Conservation (phyloP, 495 filamentous ascomycete genomes). For the Corynascus novoguineensis region DNA sequence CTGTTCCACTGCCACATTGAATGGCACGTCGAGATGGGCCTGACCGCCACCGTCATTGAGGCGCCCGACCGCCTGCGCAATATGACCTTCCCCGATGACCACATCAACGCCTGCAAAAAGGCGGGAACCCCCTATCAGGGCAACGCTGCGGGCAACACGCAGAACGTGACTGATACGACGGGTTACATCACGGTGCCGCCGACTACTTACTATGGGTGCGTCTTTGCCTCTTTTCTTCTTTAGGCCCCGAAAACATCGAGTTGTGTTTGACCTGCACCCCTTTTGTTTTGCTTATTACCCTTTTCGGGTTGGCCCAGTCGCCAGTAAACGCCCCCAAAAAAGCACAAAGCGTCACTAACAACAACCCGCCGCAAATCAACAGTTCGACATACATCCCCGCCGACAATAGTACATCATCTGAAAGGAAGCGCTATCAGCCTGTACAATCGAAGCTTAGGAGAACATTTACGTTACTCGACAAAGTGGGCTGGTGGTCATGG, state of each 20-base stretch:
- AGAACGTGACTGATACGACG: constrained; percentile 54
- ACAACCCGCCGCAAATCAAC: no score
- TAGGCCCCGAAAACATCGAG: not conserved
- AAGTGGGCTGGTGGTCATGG: no score
- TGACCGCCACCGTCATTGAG: constrained; percentile 68
- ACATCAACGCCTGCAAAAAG: constrained; percentile 53
- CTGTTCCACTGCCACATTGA: constrained; percentile 80
- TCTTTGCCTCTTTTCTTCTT: not conserved
- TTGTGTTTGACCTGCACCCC: no score
- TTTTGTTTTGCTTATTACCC: no score
- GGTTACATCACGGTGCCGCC: constrained; percentile 45
- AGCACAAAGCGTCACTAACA: no score
- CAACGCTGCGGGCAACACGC: constrained; percentile 71
- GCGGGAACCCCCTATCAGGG: constrained; percentile 49
- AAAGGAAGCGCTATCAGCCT: no score
- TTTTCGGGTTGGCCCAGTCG: no score
- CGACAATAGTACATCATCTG: no score
- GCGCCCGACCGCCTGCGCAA: constrained; percentile 56
- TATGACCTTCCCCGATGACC: constrained; percentile 56
- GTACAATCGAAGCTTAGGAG: no score
- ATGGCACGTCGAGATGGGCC: constrained; percentile 71
- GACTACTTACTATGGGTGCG: constrained; percentile 39
- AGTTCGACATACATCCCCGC: no score
- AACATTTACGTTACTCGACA: no score
- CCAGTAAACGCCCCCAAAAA: no score